A percentile compares a stretch with the other conserved stretches of the same genome.
Conservation (phyloP, 129 eudicot genomes). For the Pittosporum tobira region DNA sequence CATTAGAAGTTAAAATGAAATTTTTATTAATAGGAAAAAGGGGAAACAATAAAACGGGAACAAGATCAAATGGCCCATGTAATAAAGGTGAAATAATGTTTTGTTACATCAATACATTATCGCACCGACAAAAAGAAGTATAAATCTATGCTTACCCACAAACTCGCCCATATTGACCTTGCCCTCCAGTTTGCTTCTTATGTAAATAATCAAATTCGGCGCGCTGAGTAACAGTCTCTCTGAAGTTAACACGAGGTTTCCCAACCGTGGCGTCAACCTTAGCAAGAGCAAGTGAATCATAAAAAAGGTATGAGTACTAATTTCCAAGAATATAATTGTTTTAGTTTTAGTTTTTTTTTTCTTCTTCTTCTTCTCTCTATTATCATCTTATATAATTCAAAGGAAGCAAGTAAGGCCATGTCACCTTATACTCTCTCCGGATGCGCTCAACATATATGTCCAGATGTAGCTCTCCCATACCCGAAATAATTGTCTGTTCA, state of each 20-base stretch:
- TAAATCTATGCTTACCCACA: slow-evolving; percentile 52
- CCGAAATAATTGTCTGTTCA: slow-evolving; percentile 91
- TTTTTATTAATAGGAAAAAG: too few species aligned
- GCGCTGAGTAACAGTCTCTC: slow-evolving; percentile 92
- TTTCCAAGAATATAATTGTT: not conserved
- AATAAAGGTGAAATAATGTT: too few species aligned
- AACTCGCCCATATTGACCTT: slow-evolving; percentile 95
- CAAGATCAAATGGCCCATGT: too few species aligned
- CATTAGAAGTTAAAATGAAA: too few species aligned
- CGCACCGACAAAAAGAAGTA: not conserved
- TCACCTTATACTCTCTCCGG: slow-evolving; percentile 85
- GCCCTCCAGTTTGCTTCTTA: slow-evolving; percentile 98
- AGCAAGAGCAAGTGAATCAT: slow-evolving; percentile 2
- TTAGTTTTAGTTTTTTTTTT: too few species aligned
- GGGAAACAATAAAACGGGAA: too few species aligned
- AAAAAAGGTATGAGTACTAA: not conserved
- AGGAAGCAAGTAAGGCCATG: not conserved
- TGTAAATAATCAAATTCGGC: slow-evolving; percentile 94
- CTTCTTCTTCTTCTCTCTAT: too few species aligned
- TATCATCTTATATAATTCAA: not conserved
- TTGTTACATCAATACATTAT: too few species aligned
- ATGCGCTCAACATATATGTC: slow-evolving; percentile 92
- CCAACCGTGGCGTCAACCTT: slow-evolving; percentile 92
- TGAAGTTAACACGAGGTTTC: slow-evolving; percentile 95
- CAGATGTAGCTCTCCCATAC: slow-evolving; percentile 98